Evolutionary conservation across 164 flowering plant genomes (phyloP).

Genomic region (Tetrastigma voinierianum): DNA sequence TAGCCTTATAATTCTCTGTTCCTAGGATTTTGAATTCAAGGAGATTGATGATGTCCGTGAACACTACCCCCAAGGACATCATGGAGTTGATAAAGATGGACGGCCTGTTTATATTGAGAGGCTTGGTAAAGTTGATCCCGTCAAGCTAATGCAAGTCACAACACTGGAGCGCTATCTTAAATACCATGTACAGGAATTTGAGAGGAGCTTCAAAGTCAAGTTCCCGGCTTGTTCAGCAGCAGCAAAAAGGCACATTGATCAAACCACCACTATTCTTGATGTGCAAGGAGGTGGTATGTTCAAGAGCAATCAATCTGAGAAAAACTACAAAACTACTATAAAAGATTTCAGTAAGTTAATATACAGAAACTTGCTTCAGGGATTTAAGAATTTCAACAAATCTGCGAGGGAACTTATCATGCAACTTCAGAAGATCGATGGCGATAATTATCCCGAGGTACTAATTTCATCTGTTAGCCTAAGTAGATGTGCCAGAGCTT

Average conservation of each 20-base stretch:
- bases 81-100: conserved; percentile 95
- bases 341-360: background rate
- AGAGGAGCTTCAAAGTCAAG: conserved; percentile 71
- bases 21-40: conserved; percentile 78
- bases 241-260: conserved; percentile 78
- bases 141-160: conserved; percentile 83
- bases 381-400: conserved; percentile 78
- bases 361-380: conserved; percentile 40
- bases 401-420: conserved; percentile 83
- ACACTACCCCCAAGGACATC: conserved; percentile 93
- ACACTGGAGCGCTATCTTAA: conserved; percentile 81
- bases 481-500: background rate
- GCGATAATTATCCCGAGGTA: conserved; percentile 98
- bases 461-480: conserved; percentile 1
- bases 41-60: conserved; percentile 69
- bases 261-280: conserved; percentile 92
- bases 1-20: conserved; percentile 2
- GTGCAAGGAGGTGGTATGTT: conserved; percentile 97
- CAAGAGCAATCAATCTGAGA: background rate
- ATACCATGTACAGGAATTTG: conserved; percentile 89
- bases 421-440: conserved; percentile 84
- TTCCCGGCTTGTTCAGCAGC: conserved; percentile 92
- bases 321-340: too few relatives aligned
- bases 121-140: conserved; percentile 74
- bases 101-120: conserved; percentile 84